A percentile compares a stretch with the other conserved stretches of the same genome.
These are phyloP conservation scores for Penicillium occitanis DNA, from an alignment of 2,329 filamentous ascomycete genomes.

Conservation along the genomic window DNA sequence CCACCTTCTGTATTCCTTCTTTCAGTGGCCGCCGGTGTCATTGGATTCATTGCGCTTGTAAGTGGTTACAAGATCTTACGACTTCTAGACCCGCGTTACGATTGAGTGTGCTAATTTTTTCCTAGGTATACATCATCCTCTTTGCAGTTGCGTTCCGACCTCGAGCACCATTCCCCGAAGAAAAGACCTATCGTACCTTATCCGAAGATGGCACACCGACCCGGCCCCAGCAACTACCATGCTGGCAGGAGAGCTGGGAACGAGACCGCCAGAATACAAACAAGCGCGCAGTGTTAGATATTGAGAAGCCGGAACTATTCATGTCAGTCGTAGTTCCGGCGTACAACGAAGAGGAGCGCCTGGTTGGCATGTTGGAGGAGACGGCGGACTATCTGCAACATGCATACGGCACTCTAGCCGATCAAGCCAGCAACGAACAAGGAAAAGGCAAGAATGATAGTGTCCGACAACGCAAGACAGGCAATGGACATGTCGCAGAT, in stretches of 20 bases:
- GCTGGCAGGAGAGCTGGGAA: slow-evolving; percentile 80
- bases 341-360: slow-evolving; percentile 86
- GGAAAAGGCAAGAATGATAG: slow-evolving; percentile 8
- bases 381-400: slow-evolving; percentile 81
- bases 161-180: slow-evolving; percentile 68
- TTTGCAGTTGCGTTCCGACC: slow-evolving; percentile 78
- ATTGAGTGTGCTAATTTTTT: background rate
- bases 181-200: slow-evolving; percentile 82
- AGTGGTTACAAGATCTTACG: background rate
- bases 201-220: slow-evolving; percentile 61
- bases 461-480: slow-evolving; percentile 20
- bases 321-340: slow-evolving; percentile 92
- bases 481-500: slow-evolving; percentile 28
- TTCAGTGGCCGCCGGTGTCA: slow-evolving; percentile 4
- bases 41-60: slow-evolving; percentile 17
- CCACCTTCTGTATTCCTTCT: slow-evolving; percentile 11
- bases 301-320: slow-evolving; percentile 72
- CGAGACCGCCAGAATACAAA: slow-evolving; percentile 52
- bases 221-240: slow-evolving; percentile 63
- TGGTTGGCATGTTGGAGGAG: slow-evolving; percentile 84
- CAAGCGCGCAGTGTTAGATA: slow-evolving; percentile 39
- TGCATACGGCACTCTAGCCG: slow-evolving; percentile 62
- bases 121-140: slow-evolving; percentile 59
- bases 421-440: background rate
- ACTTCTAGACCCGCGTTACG: no score